Conservation (phyloP, 2,329 filamentous ascomycete genomes). For the Venturia aucupariae region DNA sequence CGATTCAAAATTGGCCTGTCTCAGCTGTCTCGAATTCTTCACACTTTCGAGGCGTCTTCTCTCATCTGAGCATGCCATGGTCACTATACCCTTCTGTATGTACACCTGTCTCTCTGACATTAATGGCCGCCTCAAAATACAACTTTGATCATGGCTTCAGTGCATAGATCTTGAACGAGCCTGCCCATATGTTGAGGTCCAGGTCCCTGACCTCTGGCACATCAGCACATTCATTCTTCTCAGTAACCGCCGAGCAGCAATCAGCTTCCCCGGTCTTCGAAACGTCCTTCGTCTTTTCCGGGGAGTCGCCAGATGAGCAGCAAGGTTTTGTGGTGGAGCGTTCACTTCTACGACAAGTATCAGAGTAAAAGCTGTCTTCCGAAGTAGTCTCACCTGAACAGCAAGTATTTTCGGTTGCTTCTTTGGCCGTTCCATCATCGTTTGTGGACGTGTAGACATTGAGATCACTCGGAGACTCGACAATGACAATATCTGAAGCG, state of each 20-base stretch:
- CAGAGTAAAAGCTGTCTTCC: neutral
- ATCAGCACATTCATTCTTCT: neutral
- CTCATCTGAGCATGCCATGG: too few relatives aligned
- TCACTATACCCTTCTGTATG: too few relatives aligned
- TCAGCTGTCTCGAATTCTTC: too few relatives aligned
- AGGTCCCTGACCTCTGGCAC: neutral
- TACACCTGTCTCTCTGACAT: too few relatives aligned
- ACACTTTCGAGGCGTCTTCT: too few relatives aligned
- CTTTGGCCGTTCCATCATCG: neutral
- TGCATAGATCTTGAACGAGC: slow-evolving; percentile 15
- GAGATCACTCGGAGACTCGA: slow-evolving; percentile 39
- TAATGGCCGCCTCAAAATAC: neutral
- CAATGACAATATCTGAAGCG: slow-evolving; percentile 33
- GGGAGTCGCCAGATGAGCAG: neutral
- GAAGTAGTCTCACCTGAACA: neutral
- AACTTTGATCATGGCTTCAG: slow-evolving; percentile 5
- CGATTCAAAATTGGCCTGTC: too few relatives aligned
- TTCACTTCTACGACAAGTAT: neutral
- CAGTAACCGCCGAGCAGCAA: neutral
- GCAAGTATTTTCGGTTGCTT: slow-evolving; percentile 12
- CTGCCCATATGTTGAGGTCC: slow-evolving; percentile 16
- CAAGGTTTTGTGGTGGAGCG: neutral
- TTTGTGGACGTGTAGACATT: slow-evolving; percentile 36
- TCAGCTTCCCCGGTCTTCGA: neutral
- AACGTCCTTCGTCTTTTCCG: neutral